Evolutionary conservation across 257 asterid species (phyloP), one percentile per base, ranked within the genome.

Genomic region (Ilex aquifolium): DNA sequence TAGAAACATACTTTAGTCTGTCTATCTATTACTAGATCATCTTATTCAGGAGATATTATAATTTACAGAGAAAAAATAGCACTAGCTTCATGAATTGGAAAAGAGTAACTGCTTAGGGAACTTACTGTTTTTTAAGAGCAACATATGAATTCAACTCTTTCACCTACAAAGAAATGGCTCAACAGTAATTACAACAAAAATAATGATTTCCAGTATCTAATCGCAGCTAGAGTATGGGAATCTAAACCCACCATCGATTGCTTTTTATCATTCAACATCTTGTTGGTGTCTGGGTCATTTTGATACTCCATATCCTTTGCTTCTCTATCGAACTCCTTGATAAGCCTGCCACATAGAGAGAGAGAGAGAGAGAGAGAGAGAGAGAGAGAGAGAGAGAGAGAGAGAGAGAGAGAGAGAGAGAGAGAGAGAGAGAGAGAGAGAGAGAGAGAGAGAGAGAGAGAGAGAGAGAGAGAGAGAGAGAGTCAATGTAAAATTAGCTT

Each of bases 131-230:
- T 73, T 87, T 93, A 79, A 90, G 86, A 64, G 99, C 99, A 55
- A 93, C 99, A 71, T 87, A 93, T 8, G 97, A 93, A 68, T 93
- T 93, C 80, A 93, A 75, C 73, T 90, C 97, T 85, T 93, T 93
- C 70, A 93, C 84, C 99, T 93, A 90, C 83, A 82, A 6, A 75
- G 60, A 57, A 75, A 69, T 63, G 60, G 27, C 57, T 6, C 1
- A n/a, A 16, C 30, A 53, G 11, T 53, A 6, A 53, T 53, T 53
- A n/a, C 30, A 2, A 53, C 31, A 53, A 15, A 53, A 53, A 6
- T 53, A 7, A 16, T 14, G 27, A 53, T 36, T 36, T 36, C 5
- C 42, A 36, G 42, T 36, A 36, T 4, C 42, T 36, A 53, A 15
- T 10, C 11, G 30, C 15, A 53, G 10, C 30, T 14, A 53, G 15